These are phyloP conservation scores for Madurella fahalii DNA, from an alignment of 2,329 filamentous ascomycete genomes.

Conservation along the genomic window DNA sequence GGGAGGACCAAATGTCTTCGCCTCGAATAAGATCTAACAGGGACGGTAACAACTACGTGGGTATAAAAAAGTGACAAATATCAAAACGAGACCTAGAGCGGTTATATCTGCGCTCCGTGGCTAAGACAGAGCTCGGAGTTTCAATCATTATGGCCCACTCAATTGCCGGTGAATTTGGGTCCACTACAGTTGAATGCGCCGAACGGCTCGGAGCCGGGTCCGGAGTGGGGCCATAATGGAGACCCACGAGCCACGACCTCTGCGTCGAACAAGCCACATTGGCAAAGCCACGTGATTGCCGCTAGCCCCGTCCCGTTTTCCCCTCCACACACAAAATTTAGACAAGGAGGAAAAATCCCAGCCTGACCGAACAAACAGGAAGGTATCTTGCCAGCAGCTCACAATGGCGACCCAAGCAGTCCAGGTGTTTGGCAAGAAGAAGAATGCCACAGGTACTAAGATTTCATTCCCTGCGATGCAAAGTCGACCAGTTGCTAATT, in stretches of 20 bases:
- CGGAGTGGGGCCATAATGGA: too few species aligned
- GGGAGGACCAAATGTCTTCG: too few species aligned
- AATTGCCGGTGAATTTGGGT: not conserved
- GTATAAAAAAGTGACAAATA: too few species aligned
- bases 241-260: slow-evolving; percentile 13
- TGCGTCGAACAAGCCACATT: not conserved
- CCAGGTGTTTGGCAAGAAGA: slow-evolving; percentile 99
- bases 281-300: slow-evolving; percentile 24
- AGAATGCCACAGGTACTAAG: slow-evolving; percentile 72
- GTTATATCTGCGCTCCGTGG: too few species aligned
- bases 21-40: too few species aligned
- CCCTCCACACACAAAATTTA: slow-evolving; percentile 30
- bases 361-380: slow-evolving; percentile 27
- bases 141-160: not conserved
- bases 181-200: too few species aligned
- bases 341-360: slow-evolving; percentile 23
- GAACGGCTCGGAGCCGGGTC: too few species aligned
- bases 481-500: slow-evolving; percentile 15
- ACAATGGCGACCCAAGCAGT: slow-evolving; percentile 78
- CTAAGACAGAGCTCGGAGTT: too few species aligned
- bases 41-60: too few species aligned
- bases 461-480: slow-evolving; percentile 11
- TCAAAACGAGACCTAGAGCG: too few species aligned
- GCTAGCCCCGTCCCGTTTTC: slow-evolving; percentile 28
- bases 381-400: slow-evolving; percentile 31